Evolutionary conservation across 768 basidiomycete species (phyloP), one percentile per base, ranked within the genome.

Genomic region (Kwoniella dejecticola): DNA sequence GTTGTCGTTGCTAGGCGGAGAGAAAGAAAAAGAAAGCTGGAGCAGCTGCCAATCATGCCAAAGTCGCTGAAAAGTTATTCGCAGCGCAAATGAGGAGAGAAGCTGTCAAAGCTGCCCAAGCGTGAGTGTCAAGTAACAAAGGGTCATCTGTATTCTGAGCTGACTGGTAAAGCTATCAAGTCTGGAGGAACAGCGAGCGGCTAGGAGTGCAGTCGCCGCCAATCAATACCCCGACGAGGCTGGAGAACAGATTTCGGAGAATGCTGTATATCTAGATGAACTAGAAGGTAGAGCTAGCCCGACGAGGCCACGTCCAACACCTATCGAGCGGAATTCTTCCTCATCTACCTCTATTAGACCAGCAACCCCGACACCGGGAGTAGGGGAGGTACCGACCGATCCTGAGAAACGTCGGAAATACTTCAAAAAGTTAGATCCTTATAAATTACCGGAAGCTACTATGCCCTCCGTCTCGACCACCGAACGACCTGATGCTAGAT

Each of bases 61-160:
- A 88, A 76, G 81, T 96, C 19, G 96, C 96, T 0, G 92, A 97
- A 80, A 87, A 87, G 77, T 82, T 99, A 57, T 84, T 98, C 8
- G 91, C 94, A 3, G 94, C 94, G 4, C 93, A 96, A 66, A 82
- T 99, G 85, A 85, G 96, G 71, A 83, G 89, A 21, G 90, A 90
- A 68, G 95, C 93, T 15, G 80, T 98, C 58, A 86, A 85, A 55
- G 87, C 88, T 52, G 74, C 77, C 55, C 71, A 78, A 65, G 64
- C 74, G 79, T 79, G 65, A 64, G 79, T 70, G 11, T 12, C 7
- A 36, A 36, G 33, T 36, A 17, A 15, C 24, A 21, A n/a, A n/a
- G 12, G 17, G 5, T 19, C 11, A 11, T 58, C 13, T 21, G 33
- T 12, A 36, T 10, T 1, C 24, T n/a, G n/a, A 49, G 21, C 57